Base-by-base conservation (phyloP, 768 basidiomycete genomes). In the Suillus lakei region DNA sequence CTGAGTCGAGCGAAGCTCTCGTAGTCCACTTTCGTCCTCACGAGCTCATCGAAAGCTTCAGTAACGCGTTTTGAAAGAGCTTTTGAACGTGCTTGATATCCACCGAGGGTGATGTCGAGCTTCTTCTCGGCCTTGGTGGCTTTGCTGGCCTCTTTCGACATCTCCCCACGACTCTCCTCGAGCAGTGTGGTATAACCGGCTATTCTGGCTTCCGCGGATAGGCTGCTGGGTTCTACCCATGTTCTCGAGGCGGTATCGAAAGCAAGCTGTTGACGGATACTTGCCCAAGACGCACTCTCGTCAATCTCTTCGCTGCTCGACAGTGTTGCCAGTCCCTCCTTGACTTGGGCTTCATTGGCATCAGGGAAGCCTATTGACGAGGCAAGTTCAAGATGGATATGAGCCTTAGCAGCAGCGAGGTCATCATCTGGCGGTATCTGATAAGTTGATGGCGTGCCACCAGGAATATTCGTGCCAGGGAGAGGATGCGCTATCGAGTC, bases 81-180 rank as follows among this genome's bases (percentile, higher is more conserved):
- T 71, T 84, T 84, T 34, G 88, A 88, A 12, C 96, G 88, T 44
- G 85, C 84, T 73, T 93, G 87, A 76, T 99, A 99, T 10, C 98
- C 98, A n/a, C 96, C 96, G 3, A 99, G 86, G 16, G 86, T 86
- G 64, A 95, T 87, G 10, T 83, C 85, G 12, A 99, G 86, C 76
- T 95, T 97, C 86, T 96, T 98, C 83, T 98, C 97, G 6, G 84
- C 74, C 81, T 98, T 99, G 26, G 85, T 77, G 0, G 92, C 91
- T 74, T 91, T 94, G 62, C 83, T 85, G 0, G 93, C 92, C 72
- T 96, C 92, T 73, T 86, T 88, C 39, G 88, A 79, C 90, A 99
- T 95, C 59, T 79, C 76, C 18, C 90, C 89, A 32, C 90, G 87
- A 62, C 83, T 82, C 60, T 87, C 82, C 8, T 86, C 82, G 63